Conservation (phyloP, 371 early-diverging fungal species). For the Mucor saturninus region DNA sequence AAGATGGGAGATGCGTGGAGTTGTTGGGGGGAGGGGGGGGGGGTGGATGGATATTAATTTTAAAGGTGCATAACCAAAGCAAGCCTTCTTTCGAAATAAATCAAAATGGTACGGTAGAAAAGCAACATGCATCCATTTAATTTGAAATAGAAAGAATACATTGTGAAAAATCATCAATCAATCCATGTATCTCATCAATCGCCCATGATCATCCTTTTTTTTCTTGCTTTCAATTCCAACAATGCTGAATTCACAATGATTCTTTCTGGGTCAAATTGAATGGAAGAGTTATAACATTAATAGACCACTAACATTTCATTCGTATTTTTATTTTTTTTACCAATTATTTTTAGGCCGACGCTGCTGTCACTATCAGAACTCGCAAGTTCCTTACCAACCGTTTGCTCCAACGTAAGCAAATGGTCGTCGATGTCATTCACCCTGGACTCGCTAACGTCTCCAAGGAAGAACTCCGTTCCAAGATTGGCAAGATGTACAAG, state of each 20-base stretch:
- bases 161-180: background rate
- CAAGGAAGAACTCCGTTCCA: constrained; percentile 93
- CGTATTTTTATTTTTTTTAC: background rate
- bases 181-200: background rate
- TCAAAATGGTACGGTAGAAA: constrained; percentile 23
- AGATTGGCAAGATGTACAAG: constrained; percentile 97
- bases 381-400: constrained; percentile 99
- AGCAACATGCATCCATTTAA: constrained; percentile 15
- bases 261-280: too few species aligned
- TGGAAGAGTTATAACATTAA: background rate
- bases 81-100: constrained; percentile 23
- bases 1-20: background rate
- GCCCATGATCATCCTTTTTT: background rate
- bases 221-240: background rate
- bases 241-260: too few species aligned
- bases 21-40: background rate
- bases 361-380: constrained; percentile 93
- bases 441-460: constrained; percentile 92
- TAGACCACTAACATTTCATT: background rate
- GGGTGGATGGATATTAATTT: constrained; percentile 10
- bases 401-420: constrained; percentile 97
- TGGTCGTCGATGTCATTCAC: constrained; percentile 97
- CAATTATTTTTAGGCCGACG: constrained; percentile 65
- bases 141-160: background rate
- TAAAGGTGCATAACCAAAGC: constrained; percentile 11